Evolutionary conservation across 1,139 yeast genomes (phyloP).

Genomic region (Candida pseudoviswanathii): DNA sequence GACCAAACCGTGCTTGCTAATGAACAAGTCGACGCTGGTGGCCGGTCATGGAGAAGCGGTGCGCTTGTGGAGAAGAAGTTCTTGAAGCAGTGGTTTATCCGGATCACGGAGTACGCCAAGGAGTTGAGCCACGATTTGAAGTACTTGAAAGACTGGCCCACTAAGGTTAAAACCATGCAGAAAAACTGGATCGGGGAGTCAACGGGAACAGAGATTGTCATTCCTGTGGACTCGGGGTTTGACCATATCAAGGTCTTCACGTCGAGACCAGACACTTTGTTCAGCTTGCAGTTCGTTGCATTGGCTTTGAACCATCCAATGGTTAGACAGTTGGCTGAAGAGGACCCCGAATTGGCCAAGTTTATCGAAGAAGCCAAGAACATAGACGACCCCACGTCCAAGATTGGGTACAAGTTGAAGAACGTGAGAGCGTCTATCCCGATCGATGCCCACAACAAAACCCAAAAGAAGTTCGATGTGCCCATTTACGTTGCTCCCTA

Average conservation of each 20-base stretch:
- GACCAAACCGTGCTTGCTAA: slow-evolving; percentile 94
- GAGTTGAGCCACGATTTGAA: slow-evolving; percentile 65
- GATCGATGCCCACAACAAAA: slow-evolving; percentile 35
- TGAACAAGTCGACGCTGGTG: slow-evolving; percentile 91
- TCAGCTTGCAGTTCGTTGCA: slow-evolving; percentile 81
- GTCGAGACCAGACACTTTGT: slow-evolving; percentile 86
- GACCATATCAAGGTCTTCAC: slow-evolving; percentile 62
- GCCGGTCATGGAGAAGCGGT: slow-evolving; percentile 96
- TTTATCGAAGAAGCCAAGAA: slow-evolving; percentile 46
- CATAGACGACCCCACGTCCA: slow-evolving; percentile 52
- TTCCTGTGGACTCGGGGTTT: slow-evolving; percentile 28
- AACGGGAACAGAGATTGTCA: slow-evolving; percentile 70
- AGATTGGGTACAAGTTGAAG: slow-evolving; percentile 61
- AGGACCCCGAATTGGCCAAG: slow-evolving; percentile 39
- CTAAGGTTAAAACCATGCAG: slow-evolving; percentile 87
- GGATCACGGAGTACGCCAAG: slow-evolving; percentile 79
- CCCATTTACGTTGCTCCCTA: slow-evolving; percentile 92
- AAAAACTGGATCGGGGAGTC: slow-evolving; percentile 92
- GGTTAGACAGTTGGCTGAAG: slow-evolving; percentile 36
- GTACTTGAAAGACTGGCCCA: slow-evolving; percentile 75
- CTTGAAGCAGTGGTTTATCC: slow-evolving; percentile 90
- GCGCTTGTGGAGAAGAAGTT: slow-evolving; percentile 83
- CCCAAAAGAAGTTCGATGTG: slow-evolving; percentile 27
- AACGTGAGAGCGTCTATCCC: slow-evolving; percentile 62
- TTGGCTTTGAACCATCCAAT: slow-evolving; percentile 72